Conservation (phyloP, 768 basidiomycete genomes). For the Paxillus ammoniavirescens region DNA sequence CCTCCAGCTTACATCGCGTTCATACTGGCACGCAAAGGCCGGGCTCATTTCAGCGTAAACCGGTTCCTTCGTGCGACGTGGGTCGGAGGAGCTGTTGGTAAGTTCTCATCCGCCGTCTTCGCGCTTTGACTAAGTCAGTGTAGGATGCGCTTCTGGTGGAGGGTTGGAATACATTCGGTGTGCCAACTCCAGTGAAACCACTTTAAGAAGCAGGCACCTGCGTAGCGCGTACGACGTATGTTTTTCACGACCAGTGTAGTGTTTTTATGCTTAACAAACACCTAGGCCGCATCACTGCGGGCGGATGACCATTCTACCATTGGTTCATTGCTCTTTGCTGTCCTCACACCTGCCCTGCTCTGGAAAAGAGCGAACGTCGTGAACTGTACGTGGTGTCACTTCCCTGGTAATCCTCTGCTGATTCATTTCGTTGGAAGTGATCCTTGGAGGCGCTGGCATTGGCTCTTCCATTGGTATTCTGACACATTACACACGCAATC, state of each 20-base stretch:
- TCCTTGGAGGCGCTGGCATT: slow-evolving; percentile 69
- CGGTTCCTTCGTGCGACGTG: slow-evolving; percentile 69
- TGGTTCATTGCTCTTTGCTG: slow-evolving; percentile 60
- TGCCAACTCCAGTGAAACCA: slow-evolving; percentile 48
- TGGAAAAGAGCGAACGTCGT: slow-evolving; percentile 65
- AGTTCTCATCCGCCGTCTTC: not conserved
- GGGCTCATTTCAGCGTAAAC: slow-evolving; percentile 55
- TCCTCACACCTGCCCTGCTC: slow-evolving; percentile 65
- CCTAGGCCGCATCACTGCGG: slow-evolving; percentile 55
- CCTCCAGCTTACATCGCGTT: slow-evolving; percentile 61
- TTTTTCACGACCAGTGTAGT: not conserved
- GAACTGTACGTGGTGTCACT: slow-evolving; percentile 47
- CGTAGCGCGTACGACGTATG: slow-evolving; percentile 58
- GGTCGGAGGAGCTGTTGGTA: slow-evolving; percentile 62
- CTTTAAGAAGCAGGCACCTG: slow-evolving; percentile 48
- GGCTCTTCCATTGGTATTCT: slow-evolving; percentile 62
- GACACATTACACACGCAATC: slow-evolving; percentile 50
- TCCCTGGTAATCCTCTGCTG: not conserved
- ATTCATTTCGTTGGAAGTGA: slow-evolving; percentile 41
- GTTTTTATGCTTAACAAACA: slow-evolving; percentile 1
- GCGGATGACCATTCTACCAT: slow-evolving; percentile 76
- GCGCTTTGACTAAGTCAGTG: not conserved
- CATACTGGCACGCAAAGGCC: slow-evolving; percentile 52
- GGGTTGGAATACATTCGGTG: slow-evolving; percentile 62
- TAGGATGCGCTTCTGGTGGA: slow-evolving; percentile 46